Evolutionary conservation across 805 yeast genomes (phyloP), one percentile per base, ranked within the genome.

Genomic region (Geotrichum ghanense): DNA sequence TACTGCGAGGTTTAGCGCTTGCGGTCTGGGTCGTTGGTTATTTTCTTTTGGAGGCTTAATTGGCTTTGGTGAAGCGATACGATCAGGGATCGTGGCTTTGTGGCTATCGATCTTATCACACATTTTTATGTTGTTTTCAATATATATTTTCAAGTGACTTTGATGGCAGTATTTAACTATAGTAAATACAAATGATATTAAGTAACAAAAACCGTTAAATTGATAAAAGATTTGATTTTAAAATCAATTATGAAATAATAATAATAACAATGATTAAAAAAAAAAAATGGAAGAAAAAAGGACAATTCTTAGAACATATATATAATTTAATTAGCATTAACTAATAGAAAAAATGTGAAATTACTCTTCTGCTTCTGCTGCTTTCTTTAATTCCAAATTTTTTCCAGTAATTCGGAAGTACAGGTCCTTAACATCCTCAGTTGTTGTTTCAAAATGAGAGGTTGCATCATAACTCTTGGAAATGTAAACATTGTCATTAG

Each of bases 341-440:
- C n/a, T n/a, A n/a, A n/a, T n/a, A n/a, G n/a, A n/a, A n/a, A n/a
- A 31, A 31, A 31, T n/a, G 12, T 31, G 37, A 31, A 31, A 31
- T 37, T 78, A 84, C 49, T 80, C 85, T 49, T 79, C 87, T 23
- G 70, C 79, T 23, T 76, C 68, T 42, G 79, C 72, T 62, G 95
- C 80, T 63, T 83, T 76, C 69, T 87, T 81, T 55, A 89, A 75
- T 21, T 84, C 94, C 58, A 92, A 75, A 17, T 95, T 95, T 64
- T 86, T 84, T 44, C 97, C 97, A 26, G 84, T 84, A 53, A 92
- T 81, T 64, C 97, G 78, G 65, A 81, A 81, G 66, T 92, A 92
- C 46, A 92, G 75, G 64, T 90, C 96, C 67, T 87, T 88, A 56
- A 92, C 95, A 64, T 92, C 97, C 63, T 92, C 97, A 35, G 98